Conservation (phyloP, 768 basidiomycete genomes). For the Leccinum sublutescens region DNA sequence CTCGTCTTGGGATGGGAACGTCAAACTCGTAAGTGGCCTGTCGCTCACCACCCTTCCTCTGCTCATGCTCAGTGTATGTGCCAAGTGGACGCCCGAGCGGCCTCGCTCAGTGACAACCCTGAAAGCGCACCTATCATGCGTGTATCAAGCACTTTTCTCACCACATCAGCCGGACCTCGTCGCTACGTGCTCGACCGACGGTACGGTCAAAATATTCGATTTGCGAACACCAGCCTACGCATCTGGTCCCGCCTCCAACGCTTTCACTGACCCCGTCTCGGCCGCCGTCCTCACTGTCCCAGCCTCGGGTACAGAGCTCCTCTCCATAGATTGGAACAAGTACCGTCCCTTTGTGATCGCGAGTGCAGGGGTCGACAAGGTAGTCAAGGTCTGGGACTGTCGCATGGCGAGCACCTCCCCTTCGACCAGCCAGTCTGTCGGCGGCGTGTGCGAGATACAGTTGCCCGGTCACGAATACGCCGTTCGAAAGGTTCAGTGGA, state of each 20-base stretch:
- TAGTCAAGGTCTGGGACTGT: conserved; percentile 80
- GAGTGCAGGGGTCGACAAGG: conserved; percentile 76
- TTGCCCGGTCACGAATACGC: conserved; percentile 88
- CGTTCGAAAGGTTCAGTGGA: conserved; percentile 86
- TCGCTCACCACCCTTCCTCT: background rate
- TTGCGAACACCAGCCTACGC: conserved; percentile 62
- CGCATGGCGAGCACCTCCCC: conserved; percentile 71
- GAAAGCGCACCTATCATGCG: conserved; percentile 79
- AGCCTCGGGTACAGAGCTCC: conserved; percentile 73
- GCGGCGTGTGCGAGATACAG: conserved; percentile 67
- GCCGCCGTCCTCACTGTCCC: conserved; percentile 75
- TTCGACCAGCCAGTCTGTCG: conserved; percentile 50
- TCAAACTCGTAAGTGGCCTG: conserved; percentile 72
- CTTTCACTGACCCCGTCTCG: conserved; percentile 65
- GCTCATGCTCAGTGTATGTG: background rate
- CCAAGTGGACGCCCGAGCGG: conserved; percentile 84
- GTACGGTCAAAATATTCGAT: conserved; percentile 82
- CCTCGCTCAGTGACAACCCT: conserved; percentile 78
- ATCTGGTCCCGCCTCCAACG: conserved; percentile 46
- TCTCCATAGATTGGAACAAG: conserved; percentile 91
- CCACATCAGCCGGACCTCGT: conserved; percentile 84
- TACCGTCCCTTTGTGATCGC: conserved; percentile 78
- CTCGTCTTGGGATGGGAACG: conserved; percentile 87
- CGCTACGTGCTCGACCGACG: conserved; percentile 85
- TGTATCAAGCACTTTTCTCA: conserved; percentile 90